Evolutionary conservation across 768 basidiomycete genomes (phyloP).

Genomic region (Neoboletus brunneissimus): DNA sequence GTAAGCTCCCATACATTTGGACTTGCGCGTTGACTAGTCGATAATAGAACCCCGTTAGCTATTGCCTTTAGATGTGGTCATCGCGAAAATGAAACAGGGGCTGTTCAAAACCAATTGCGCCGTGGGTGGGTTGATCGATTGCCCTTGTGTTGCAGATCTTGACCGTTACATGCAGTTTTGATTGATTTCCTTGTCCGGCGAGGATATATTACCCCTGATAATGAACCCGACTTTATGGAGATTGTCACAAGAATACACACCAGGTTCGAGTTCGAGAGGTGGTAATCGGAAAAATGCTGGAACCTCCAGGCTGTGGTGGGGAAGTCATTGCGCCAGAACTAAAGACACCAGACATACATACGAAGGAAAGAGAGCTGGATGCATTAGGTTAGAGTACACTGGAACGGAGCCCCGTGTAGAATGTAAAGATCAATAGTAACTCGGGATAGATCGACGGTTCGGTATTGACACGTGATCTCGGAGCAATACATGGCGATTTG

Average conservation of each 20-base stretch:
- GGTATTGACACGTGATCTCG: constrained; percentile 10
- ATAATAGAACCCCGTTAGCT: constrained; percentile 44
- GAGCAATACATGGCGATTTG: background rate
- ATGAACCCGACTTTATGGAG: constrained; percentile 79
- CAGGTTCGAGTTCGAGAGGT: constrained; percentile 59
- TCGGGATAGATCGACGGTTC: background rate
- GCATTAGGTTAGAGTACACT: background rate
- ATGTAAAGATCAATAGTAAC: background rate
- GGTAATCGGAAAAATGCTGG: constrained; percentile 27
- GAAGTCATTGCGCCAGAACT: background rate
- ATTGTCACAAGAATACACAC: constrained; percentile 75
- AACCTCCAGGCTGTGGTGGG: background rate
- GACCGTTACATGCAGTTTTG: constrained; percentile 52
- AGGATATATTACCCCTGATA: constrained; percentile 83
- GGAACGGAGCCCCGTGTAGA: background rate
- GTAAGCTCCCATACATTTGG: constrained; percentile 39
- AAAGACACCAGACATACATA: background rate
- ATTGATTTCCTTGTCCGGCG: constrained; percentile 88
- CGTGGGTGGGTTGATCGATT: constrained; percentile 48
- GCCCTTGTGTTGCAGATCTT: background rate
- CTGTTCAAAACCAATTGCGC: constrained; percentile 95
- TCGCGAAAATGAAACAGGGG: constrained; percentile 60
- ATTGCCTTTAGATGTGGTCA: constrained; percentile 58
- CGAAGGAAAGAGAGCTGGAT: background rate
- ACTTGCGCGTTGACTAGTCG: background rate